These are phyloP conservation scores for Acacia crassicarpa DNA, from an alignment of 306 rosid genomes.

Conservation along the genomic window DNA sequence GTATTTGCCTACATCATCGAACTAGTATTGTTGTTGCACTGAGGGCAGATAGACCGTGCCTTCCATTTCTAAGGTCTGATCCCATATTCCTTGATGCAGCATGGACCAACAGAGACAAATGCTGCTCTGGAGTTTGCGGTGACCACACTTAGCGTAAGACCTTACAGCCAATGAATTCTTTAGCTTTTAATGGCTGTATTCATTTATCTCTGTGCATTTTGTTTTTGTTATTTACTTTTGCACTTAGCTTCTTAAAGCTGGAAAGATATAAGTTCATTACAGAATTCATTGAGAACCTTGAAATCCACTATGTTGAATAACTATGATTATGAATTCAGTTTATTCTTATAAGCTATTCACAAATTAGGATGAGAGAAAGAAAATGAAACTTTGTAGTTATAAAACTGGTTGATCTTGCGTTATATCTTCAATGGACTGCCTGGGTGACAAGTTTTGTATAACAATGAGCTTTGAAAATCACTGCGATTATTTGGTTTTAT, in stretches of 20 bases:
- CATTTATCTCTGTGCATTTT: neutral
- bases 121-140: constrained; percentile 93
- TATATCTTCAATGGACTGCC: constrained; percentile 6
- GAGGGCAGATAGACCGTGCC: neutral
- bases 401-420: constrained; percentile 16
- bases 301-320: neutral
- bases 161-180: neutral
- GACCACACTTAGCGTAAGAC: constrained; percentile 69
- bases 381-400: constrained; percentile 9
- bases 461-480: no score
- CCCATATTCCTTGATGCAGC: constrained; percentile 44
- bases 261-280: neutral
- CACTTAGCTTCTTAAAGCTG: neutral
- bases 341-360: neutral
- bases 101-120: constrained; percentile 87
- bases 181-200: neutral
- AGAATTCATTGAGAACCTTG: neutral
- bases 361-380: neutral
- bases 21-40: constrained; percentile 7
- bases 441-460: constrained; percentile 12
- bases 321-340: neutral
- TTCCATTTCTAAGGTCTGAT: constrained; percentile 1
- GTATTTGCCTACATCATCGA: constrained; percentile 35
- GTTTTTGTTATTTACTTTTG: neutral
- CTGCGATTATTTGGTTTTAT: no score